Percentiles rank a stretch among this genome's conserved stretches.
These are phyloP conservation scores for Salix purpurea DNA, from an alignment of 345 rosid genomes.

Conservation along the genomic window DNA sequence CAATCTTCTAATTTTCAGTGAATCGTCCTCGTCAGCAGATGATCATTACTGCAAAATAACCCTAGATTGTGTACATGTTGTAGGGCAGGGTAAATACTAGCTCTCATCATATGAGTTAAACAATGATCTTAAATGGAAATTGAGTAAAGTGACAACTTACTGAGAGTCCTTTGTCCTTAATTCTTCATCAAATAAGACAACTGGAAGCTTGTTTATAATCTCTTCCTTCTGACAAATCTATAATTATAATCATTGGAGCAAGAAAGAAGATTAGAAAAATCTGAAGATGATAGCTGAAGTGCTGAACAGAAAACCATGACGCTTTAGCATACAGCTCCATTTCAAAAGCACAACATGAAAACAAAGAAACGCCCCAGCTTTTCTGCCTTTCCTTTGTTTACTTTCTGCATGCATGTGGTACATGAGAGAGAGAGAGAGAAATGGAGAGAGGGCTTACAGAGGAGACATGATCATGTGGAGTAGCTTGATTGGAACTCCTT, in stretches of 20 bases:
- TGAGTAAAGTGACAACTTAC: constrained; percentile 45
- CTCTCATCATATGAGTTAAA: not conserved
- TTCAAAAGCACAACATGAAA: too few species aligned
- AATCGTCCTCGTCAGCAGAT: not conserved
- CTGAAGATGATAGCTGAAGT: not conserved
- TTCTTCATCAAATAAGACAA: constrained; percentile 71
- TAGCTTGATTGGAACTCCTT: constrained; percentile 35
- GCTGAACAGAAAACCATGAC: not conserved
- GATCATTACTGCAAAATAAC: not conserved
- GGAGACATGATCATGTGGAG: constrained; percentile 25
- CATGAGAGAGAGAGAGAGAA: not conserved
- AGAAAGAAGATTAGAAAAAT: not conserved
- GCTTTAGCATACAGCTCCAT: not conserved
- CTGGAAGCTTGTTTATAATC: constrained; percentile 59
- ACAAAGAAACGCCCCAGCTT: not conserved
- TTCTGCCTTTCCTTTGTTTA: not conserved
- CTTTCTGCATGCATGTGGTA: not conserved
- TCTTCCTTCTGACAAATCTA: constrained; percentile 48
- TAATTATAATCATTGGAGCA: not conserved
- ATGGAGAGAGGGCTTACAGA: constrained; percentile 40
- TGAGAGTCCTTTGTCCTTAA: constrained; percentile 61
- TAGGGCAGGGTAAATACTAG: constrained; percentile 3
- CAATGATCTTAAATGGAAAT: not conserved
- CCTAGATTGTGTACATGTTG: not conserved
- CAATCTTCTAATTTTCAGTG: not conserved